phyloP scores from a whole-genome alignment of 2,329 filamentous ascomycete genomes.

The Phialemonium atrogriseum region DNA sequence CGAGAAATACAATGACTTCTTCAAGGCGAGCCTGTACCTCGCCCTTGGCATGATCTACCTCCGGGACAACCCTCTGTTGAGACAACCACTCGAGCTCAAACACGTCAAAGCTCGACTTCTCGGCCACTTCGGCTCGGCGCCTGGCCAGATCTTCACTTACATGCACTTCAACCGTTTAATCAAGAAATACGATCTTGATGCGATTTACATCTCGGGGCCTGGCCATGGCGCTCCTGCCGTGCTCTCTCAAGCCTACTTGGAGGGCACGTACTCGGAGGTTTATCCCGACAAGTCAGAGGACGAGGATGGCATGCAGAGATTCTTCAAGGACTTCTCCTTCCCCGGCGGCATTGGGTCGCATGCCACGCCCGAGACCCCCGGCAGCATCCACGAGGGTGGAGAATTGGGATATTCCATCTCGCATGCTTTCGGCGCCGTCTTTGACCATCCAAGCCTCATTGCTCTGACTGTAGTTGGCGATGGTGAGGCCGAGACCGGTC shows the following conservation, averaged over 20 bases:
- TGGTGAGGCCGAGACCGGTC: slow-evolving; percentile 74
- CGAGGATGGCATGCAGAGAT: slow-evolving; percentile 59
- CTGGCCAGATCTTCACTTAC: slow-evolving; percentile 74
- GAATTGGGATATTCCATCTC: slow-evolving; percentile 77
- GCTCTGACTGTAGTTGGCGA: slow-evolving; percentile 72
- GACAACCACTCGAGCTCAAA: slow-evolving; percentile 57
- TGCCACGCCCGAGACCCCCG: slow-evolving; percentile 71
- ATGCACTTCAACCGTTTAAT: slow-evolving; percentile 78
- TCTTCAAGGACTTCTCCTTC: slow-evolving; percentile 81
- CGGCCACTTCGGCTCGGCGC: slow-evolving; percentile 72
- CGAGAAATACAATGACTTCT: slow-evolving; percentile 62
- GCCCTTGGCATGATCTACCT: slow-evolving; percentile 77
- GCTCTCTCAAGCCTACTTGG: slow-evolving; percentile 67
- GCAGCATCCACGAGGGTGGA: slow-evolving; percentile 69
- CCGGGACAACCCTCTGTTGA: slow-evolving; percentile 62
- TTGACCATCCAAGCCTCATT: slow-evolving; percentile 67
- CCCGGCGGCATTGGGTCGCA: slow-evolving; percentile 72
- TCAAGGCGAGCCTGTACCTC: slow-evolving; percentile 66
- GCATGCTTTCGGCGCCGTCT: slow-evolving; percentile 70
- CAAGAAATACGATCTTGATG: slow-evolving; percentile 69
- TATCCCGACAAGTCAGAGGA: slow-evolving; percentile 68
- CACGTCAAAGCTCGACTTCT: slow-evolving; percentile 68
- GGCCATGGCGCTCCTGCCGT: slow-evolving; percentile 72
- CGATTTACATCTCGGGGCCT: slow-evolving; percentile 66
- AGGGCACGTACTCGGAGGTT: slow-evolving; percentile 69